These are phyloP conservation scores for Apophysomyces ossiformis DNA, from an alignment of 371 early-diverging fungal genomes.

Conservation along the genomic window DNA sequence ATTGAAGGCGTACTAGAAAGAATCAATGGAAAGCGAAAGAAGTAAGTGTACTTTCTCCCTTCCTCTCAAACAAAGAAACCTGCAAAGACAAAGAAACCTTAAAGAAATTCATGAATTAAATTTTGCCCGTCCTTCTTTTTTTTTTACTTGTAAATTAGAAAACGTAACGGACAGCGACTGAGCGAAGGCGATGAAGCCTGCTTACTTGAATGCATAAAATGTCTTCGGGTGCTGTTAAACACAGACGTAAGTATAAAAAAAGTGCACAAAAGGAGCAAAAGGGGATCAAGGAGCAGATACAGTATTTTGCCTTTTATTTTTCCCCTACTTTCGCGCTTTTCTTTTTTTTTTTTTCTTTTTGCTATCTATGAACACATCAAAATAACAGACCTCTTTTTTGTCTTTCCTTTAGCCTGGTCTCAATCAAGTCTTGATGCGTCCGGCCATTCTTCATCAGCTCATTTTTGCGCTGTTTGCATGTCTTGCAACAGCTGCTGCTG, in stretches of 20 bases:
- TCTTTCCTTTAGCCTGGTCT: conserved; percentile 53
- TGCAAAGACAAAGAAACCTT: too few relatives aligned
- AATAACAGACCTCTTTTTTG: conserved; percentile 3
- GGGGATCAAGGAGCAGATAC: conserved; percentile 9
- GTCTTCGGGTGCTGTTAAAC: conserved; percentile 59
- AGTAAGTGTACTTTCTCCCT: conserved; percentile 23
- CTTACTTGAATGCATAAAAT: conserved; percentile 63
- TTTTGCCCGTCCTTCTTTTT: too few relatives aligned
- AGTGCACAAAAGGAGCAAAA: not conserved
- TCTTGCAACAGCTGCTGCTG: conserved; percentile 11
- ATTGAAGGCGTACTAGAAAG: conserved; percentile 61
- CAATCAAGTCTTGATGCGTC: conserved; percentile 54
- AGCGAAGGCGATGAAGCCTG: conserved; percentile 35
- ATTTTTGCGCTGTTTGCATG: conserved; percentile 30
- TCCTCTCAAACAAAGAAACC: too few relatives aligned
- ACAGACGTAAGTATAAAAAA: conserved; percentile 51
- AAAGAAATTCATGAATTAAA: too few relatives aligned
- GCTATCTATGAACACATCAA: not conserved
- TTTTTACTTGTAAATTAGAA: conserved; percentile 8
- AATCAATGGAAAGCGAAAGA: conserved; percentile 48
- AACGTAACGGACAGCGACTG: conserved; percentile 18
- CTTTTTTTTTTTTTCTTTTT: conserved; percentile 11
- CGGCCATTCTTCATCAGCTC: conserved; percentile 37
- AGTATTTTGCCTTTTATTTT: not conserved
- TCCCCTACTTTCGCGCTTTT: conserved; percentile 2